phyloP scores from a whole-genome alignment of 2,329 filamentous ascomycete species.

The Fusarium phyllophilum region DNA sequence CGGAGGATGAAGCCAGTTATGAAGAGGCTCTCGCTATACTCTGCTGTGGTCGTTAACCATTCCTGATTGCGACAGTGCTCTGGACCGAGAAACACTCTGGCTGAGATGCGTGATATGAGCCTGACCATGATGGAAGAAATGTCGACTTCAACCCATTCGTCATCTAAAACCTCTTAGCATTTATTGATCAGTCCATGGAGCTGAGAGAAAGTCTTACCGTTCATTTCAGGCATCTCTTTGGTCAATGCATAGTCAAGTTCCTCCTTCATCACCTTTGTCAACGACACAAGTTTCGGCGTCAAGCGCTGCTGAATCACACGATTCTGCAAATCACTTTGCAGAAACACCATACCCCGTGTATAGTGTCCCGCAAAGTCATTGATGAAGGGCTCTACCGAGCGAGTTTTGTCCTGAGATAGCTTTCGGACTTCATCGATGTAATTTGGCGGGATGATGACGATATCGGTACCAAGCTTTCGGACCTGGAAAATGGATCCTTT shows the following conservation, averaged over 20 bases:
- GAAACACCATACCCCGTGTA: background rate
- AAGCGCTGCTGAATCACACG: background rate
- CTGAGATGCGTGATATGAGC: background rate
- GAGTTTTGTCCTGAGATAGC: background rate
- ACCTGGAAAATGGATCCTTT: background rate
- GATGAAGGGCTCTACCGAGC: background rate
- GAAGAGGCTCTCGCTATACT: background rate
- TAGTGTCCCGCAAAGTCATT: background rate
- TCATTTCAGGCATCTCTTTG: background rate
- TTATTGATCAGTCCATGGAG: accelerated
- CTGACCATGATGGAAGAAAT: background rate
- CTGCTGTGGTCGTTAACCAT: background rate
- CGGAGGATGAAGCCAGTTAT: background rate
- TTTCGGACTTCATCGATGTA: background rate
- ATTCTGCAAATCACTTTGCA: background rate
- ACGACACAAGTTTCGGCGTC: background rate
- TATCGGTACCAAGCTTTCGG: background rate
- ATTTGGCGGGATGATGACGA: background rate
- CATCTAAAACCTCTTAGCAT: background rate
- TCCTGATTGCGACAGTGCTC: background rate
- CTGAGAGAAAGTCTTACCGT: background rate
- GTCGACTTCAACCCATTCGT: background rate
- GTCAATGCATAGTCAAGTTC: background rate
- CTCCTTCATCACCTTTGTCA: background rate
- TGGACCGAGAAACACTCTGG: background rate